These are phyloP conservation scores for Coniferiporia weirii DNA, from an alignment of 1,284 basidiomycete genomes.

Conservation along the genomic window DNA sequence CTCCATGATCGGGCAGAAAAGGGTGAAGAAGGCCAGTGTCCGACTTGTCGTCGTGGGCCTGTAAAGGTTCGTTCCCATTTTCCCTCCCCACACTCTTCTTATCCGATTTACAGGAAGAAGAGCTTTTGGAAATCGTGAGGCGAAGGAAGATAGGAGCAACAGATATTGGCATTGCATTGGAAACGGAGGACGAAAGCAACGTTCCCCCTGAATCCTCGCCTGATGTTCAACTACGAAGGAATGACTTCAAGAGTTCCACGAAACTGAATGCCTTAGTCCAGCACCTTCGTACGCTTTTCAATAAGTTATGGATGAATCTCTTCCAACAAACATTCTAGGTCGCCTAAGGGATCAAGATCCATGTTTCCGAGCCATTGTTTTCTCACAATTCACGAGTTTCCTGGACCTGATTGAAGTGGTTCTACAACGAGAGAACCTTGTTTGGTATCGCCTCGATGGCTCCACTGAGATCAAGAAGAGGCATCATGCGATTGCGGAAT, in stretches of 20 bases:
- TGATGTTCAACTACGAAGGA: slow-evolving; percentile 59
- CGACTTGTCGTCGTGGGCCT: slow-evolving; percentile 64
- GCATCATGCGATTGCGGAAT: slow-evolving; percentile 68
- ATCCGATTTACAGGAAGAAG: slow-evolving; percentile 35
- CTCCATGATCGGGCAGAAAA: slow-evolving; percentile 60
- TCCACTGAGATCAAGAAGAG: slow-evolving; percentile 87
- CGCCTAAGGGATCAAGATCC: slow-evolving; percentile 67
- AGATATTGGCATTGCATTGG: slow-evolving; percentile 11
- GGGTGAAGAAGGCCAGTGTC: slow-evolving; percentile 65
- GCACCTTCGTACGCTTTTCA: slow-evolving; percentile 49
- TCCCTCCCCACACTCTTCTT: background rate
- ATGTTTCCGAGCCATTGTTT: slow-evolving; percentile 79
- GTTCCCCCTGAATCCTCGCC: slow-evolving; percentile 35
- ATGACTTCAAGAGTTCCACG: slow-evolving; percentile 84
- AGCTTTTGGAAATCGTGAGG: slow-evolving; percentile 62
- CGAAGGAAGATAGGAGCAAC: slow-evolving; percentile 20
- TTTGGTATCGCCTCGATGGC: slow-evolving; percentile 88
- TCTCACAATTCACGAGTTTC: slow-evolving; percentile 84
- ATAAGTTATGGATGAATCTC: background rate
- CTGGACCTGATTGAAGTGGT: slow-evolving; percentile 77
- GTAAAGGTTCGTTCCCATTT: slow-evolving; percentile 40
- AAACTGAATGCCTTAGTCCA: slow-evolving; percentile 74
- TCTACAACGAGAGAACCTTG: slow-evolving; percentile 68
- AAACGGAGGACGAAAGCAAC: slow-evolving; percentile 24
- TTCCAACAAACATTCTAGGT: slow-evolving; percentile 33